Base-by-base conservation (phyloP, 176 grass and related monocot species). In the Poa annua region DNA sequence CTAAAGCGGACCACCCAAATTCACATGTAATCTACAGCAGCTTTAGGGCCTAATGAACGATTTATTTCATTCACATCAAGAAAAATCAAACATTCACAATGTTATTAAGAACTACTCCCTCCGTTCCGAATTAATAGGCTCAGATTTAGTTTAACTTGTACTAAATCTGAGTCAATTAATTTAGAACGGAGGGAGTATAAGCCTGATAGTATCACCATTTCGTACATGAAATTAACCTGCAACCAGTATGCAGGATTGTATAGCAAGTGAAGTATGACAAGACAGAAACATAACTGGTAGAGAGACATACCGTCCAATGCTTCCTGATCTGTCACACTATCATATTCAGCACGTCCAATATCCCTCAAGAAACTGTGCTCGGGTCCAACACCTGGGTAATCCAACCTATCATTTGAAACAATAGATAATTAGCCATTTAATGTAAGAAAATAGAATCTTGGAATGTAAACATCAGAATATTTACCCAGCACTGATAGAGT, bases 401-500 rank as follows among this genome's bases (percentile, higher is more conserved):
- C 96, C 81, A 99, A 84, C 20, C 93, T 99, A 77, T 24, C 52
- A 74, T 55, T 49, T 29, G 35, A 84, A 71, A 86, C 35, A 84
- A 38, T 3, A 19, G 12, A 80, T 21, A 15, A 5, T 89, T 41
- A 95, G 57, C 7, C 34, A 78, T 12, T 60, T 87, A 34, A 1
- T 34, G 3, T 19, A 45, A 10, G 50, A 70, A 66, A 73, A 85
- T 3, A 80, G 39, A 10, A 65, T 70, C 22, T 32, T 75, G 78
- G 29, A 35, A 74, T 59, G 11, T 82, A 34, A 41, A 69, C 6
- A 71, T 22, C 9, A 39, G n/a, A 64, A 74, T 57, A 90, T 78
- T 82, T 52, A 99, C 96, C 96, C 96, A 85, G 96, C 96, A 84
- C 96, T 99, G 71, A 99, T 96, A 35, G 96, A 99, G 83, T 99